These are phyloP conservation scores for Carex parvula DNA, from an alignment of 176 grass and related monocot genomes.

Conservation along the genomic window DNA sequence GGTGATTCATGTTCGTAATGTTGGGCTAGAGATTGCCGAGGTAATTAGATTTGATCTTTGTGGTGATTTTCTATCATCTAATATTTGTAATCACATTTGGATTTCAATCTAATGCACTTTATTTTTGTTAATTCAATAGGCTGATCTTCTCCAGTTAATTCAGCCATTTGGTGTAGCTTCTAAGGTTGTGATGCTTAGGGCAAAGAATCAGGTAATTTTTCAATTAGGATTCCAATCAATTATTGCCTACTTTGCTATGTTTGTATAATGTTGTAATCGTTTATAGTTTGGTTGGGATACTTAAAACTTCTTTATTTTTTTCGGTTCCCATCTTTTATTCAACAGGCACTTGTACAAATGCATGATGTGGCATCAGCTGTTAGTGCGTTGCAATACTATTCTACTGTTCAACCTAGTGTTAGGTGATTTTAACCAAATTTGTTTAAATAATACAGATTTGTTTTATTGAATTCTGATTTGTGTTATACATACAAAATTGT, in stretches of 20 bases:
- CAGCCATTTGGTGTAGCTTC: conserved; percentile 41
- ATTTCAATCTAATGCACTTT: background rate
- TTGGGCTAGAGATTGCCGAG: conserved; percentile 48
- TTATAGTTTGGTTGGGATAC: background rate
- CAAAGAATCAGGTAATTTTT: conserved; percentile 41
- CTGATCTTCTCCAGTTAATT: conserved; percentile 48
- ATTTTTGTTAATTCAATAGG: conserved; percentile 16
- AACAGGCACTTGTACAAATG: conserved; percentile 54
- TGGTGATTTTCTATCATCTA: background rate
- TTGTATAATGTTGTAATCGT: background rate
- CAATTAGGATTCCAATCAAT: background rate
- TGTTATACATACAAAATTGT: background rate
- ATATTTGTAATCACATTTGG: background rate
- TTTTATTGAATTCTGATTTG: background rate
- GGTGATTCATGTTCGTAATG: conserved; percentile 56
- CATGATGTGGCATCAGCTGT: conserved; percentile 44
- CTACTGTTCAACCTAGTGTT: conserved; percentile 44
- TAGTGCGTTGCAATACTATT: conserved; percentile 42
- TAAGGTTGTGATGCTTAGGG: conserved; percentile 47
- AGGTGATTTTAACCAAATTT: conserved; percentile 27
- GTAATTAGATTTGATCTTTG: conserved; percentile 22
- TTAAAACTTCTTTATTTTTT: background rate
- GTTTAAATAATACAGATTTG: background rate
- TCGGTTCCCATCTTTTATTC: background rate
- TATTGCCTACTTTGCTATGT: background rate